Evolutionary conservation across 768 basidiomycete genomes (phyloP).

Genomic region (Nevesoporus exiguus): DNA sequence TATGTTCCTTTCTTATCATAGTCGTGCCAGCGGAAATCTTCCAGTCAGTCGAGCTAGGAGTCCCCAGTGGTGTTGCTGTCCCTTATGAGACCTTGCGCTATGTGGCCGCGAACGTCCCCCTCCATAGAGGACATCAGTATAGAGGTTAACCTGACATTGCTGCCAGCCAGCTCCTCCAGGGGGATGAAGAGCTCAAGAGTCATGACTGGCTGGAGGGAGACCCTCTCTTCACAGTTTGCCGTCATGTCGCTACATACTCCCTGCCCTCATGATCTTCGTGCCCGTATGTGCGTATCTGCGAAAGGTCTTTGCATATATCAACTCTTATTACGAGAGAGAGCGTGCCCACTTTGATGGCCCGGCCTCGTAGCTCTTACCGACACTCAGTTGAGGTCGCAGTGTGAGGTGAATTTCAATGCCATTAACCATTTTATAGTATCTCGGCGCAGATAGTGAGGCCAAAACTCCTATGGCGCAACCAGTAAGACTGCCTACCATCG

Average conservation of each 20-base stretch:
- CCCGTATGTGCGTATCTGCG: slow-evolving; percentile 9
- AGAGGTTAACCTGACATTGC: not conserved
- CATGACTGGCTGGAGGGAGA: not conserved
- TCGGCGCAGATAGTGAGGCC: slow-evolving; percentile 62
- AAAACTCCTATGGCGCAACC: slow-evolving; percentile 68
- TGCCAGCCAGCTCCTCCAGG: not conserved
- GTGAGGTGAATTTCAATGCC: slow-evolving; percentile 32
- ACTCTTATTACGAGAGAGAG: slow-evolving; percentile 62
- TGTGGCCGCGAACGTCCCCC: not conserved
- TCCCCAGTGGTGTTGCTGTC: slow-evolving; percentile 4
- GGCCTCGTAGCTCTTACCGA: slow-evolving; percentile 1
- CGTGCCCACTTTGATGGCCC: slow-evolving; percentile 29
- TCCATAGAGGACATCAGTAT: slow-evolving; percentile 10
- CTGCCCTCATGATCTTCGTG: not conserved
- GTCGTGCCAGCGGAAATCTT: slow-evolving; percentile 10
- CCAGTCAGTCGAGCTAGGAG: slow-evolving; percentile 2
- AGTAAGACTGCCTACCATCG: slow-evolving; percentile 53
- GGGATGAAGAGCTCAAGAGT: slow-evolving; percentile 19
- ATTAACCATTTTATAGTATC: not conserved
- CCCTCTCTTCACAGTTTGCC: not conserved
- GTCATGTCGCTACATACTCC: slow-evolving; percentile 15
- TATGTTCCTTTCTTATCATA: slow-evolving; percentile 3
- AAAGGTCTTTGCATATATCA: slow-evolving; percentile 46
- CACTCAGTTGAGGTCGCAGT: slow-evolving; percentile 46
- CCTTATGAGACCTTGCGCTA: slow-evolving; percentile 11